phyloP scores from a whole-genome alignment of 208 protist species.

The Naegleria fowleri region DNA sequence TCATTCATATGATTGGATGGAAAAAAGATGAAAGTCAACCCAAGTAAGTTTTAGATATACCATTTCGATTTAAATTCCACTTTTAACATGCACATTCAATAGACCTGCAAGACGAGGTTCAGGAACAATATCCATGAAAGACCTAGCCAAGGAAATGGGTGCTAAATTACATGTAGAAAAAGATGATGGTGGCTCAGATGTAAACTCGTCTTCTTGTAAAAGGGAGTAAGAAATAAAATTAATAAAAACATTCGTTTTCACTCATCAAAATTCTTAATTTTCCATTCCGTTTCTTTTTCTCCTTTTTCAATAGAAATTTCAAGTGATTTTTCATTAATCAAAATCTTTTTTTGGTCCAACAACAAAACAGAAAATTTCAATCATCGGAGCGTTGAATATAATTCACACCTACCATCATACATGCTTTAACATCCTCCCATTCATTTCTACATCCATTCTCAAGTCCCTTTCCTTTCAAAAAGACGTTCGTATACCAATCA shows the following conservation, averaged over 20 bases:
- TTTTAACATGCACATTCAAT: neutral
- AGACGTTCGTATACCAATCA: neutral
- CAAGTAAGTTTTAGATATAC: slow-evolving; percentile 39
- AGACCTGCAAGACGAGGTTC: neutral
- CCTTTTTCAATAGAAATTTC: neutral
- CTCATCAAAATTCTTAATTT: neutral
- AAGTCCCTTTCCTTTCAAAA: neutral
- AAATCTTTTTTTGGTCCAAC: neutral
- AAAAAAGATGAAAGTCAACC: slow-evolving; percentile 69
- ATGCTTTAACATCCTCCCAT: neutral
- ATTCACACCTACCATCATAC: neutral
- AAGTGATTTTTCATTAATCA: neutral
- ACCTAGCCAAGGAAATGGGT: neutral
- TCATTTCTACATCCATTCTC: neutral
- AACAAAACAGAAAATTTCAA: neutral
- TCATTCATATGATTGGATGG: slow-evolving; percentile 79
- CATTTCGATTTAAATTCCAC: neutral
- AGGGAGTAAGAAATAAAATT: neutral
- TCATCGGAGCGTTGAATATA: neutral
- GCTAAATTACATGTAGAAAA: neutral
- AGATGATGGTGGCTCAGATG: neutral
- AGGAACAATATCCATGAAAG: neutral
- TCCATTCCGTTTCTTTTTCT: neutral
- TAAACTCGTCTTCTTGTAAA: neutral
- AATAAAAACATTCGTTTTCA: neutral